Conservation (phyloP, 768 basidiomycete species). For the Lactarius psammicola region DNA sequence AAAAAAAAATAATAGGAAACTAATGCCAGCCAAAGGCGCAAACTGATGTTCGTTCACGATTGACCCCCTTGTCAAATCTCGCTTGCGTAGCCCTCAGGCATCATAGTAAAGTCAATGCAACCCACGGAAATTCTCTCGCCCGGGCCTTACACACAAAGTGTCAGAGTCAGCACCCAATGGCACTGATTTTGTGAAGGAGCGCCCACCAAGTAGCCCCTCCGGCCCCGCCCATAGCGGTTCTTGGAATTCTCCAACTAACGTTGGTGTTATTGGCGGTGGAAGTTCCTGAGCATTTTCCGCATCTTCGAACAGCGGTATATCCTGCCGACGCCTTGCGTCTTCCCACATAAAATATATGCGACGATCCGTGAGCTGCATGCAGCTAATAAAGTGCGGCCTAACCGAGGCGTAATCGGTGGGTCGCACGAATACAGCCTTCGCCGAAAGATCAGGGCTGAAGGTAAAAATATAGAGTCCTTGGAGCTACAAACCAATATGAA, state of each 20-base stretch:
- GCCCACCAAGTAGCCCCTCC: not conserved
- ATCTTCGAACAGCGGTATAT: slow-evolving; percentile 9
- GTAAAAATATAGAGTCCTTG: slow-evolving; percentile 8
- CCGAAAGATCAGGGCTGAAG: not conserved
- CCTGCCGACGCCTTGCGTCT: not conserved
- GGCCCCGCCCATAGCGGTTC: too few relatives aligned
- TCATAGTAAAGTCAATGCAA: slow-evolving; percentile 25
- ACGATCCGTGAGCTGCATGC: not conserved
- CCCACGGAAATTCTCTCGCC: not conserved
- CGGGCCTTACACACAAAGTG: not conserved
- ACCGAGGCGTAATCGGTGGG: not conserved
- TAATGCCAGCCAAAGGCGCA: not conserved
- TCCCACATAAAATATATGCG: not conserved
- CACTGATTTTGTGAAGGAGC: not conserved
- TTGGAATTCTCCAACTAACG: too few relatives aligned
- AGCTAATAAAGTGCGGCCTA: not conserved
- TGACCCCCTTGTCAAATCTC: not conserved
- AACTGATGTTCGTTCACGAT: not conserved
- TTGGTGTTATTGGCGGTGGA: not conserved
- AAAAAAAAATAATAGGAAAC: not conserved
- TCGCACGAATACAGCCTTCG: not conserved
- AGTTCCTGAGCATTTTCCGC: not conserved
- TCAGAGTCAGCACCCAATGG: not conserved
- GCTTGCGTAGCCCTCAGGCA: slow-evolving; percentile 14
- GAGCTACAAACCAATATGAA: not conserved